Base-by-base conservation (phyloP, 805 yeast species). In the Candida maesae region DNA sequence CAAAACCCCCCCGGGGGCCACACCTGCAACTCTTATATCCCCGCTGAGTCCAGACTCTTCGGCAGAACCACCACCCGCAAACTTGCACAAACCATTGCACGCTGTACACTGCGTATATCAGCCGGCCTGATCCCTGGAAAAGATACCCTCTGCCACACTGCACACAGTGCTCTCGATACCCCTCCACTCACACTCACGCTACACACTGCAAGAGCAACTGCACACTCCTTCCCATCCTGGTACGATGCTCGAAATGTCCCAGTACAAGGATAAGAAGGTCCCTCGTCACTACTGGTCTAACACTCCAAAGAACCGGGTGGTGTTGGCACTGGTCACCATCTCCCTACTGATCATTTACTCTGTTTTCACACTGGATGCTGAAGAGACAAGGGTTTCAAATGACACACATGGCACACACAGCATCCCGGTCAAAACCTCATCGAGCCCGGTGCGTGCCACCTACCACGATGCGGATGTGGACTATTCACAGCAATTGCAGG, bases 381-480 rank as follows among this genome's bases (percentile, higher is more conserved):
- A 15, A n/a, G 23, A 25, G 18, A 10, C 14, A 15, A 15, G 21
- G 35, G 17, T 5, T 10, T 13, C 28, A 25, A 6, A 8, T 6
- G 28, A 20, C n/a, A 5, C n/a, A 14, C 20, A 27, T 33, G 25
- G 10, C 35, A 17, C 35, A 21, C 19, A 33, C 35, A n/a, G n/a
- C n/a, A n/a, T n/a, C 27, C 17, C 12, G 27, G 23, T 19, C 23
- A 18, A 33, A 14, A 11, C n/a, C 8, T 13, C 21, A 5, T 10
- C 33, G 9, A 33, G 13, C 7, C 15, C 35, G 6, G 10, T 17
- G 6, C 35, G 20, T 13, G 17, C 33, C 6, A 18, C 36, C 28
- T 40, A 44, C 18, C 34, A 37, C 14, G 47, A 44, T 29, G 25
- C 38, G 2, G 47, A 44, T 20, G 42, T 40, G 15, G 47, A 44